phyloP scores from a whole-genome alignment of 2,329 filamentous ascomycete species.

The Ophiostoma sp. region DNA sequence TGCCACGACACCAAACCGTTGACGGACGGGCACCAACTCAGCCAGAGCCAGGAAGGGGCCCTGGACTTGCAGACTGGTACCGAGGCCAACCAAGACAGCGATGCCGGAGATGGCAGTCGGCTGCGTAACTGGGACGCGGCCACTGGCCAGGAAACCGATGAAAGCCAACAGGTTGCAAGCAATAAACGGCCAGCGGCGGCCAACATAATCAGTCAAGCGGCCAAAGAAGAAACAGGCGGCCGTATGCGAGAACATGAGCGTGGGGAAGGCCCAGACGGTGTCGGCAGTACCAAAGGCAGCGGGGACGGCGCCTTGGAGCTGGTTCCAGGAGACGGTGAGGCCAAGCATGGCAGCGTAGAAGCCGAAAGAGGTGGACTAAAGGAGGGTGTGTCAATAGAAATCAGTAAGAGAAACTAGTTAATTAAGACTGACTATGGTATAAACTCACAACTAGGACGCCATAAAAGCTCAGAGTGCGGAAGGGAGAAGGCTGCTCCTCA shows the following conservation, averaged over 20 bases:
- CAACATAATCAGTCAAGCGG: background rate
- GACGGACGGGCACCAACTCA: background rate
- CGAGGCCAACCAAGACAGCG: background rate
- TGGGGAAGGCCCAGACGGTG: background rate
- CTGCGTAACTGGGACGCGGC: background rate
- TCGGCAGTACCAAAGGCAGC: background rate
- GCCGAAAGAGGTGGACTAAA: background rate
- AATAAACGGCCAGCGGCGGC: slow-evolving; percentile 3
- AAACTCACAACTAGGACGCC: background rate
- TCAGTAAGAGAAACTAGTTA: too few relatives aligned
- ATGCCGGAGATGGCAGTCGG: background rate
- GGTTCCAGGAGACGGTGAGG: background rate
- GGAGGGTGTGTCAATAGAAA: background rate
- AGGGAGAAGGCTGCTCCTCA: background rate
- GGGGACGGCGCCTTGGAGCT: background rate
- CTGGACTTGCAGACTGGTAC: background rate
- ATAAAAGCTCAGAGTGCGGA: background rate
- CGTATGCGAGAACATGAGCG: background rate
- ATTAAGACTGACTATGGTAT: too few relatives aligned
- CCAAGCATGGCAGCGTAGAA: background rate
- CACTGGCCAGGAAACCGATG: background rate
- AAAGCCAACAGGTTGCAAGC: background rate
- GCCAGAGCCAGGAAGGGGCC: background rate
- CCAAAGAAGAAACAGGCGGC: background rate
- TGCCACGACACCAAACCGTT: background rate